Evolutionary conservation across 129 eudicot genomes (phyloP).

Genomic region (Heracleum sosnowskyi): DNA sequence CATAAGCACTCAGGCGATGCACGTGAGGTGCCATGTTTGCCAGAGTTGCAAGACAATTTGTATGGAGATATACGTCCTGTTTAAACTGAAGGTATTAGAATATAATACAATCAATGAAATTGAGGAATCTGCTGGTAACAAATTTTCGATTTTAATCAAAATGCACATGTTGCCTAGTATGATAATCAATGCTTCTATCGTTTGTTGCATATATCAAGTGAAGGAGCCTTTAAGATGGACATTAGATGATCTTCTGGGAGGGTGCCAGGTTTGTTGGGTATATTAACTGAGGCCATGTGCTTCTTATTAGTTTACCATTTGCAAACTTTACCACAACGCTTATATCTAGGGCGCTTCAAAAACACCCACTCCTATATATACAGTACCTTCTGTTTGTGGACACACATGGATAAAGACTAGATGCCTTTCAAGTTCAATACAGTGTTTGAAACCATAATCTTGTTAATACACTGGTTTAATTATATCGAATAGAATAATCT

Average conservation of each 20-base stretch:
- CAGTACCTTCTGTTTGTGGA: background rate
- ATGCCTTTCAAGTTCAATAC: background rate
- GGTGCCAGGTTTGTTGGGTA: no score
- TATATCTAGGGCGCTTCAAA: no score
- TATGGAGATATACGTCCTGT: conserved; percentile 98
- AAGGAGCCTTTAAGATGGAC: background rate
- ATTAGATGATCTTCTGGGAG: background rate
- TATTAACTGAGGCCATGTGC: background rate
- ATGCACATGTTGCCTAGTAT: background rate
- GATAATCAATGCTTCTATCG: no score
- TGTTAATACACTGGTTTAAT: background rate
- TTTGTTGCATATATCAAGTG: background rate
- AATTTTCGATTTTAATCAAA: background rate
- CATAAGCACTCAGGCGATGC: conserved; percentile 81
- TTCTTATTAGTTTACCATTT: background rate
- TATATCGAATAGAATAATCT: background rate
- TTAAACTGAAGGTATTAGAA: conserved; percentile 18
- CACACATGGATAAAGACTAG: background rate
- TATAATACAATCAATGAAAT: background rate
- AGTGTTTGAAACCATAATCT: background rate
- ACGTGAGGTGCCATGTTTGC: conserved; percentile 98
- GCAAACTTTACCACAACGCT: background rate
- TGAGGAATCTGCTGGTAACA: conserved; percentile 1
- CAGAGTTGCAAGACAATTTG: conserved; percentile 92
- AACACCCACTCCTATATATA: background rate